Evolutionary conservation across 2,329 filamentous ascomycete genomes (phyloP), one percentile per base, ranked within the genome.

Genomic region (Aureobasidium uvarum): DNA sequence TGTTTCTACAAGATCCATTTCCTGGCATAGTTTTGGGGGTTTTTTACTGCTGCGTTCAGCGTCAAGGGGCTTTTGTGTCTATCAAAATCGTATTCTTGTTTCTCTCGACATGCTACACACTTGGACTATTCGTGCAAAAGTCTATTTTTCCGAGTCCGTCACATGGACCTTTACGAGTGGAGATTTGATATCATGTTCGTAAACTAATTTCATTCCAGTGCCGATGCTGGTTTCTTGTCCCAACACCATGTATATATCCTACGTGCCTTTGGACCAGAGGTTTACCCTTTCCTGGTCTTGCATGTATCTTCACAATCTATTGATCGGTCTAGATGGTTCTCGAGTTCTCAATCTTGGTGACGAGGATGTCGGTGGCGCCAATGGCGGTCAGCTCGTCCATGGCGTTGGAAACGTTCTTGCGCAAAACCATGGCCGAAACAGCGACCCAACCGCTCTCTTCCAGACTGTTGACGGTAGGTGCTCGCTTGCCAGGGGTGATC

Each of bases 371-470:
- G 62, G 87, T 86, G 1, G 92, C 93, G 2, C 92, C 92, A 33
- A 89, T 84, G 72, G 84, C 85, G 38, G 84, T 87, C 74, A 96
- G 76, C 71, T 91, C 84, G 76, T 97, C 93, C 93, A 97, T 97
- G 43, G 90, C 90, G 7, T 86, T 81, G 2, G 92, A 92, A 73
- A 96, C 89, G 72, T 85, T 85, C 81, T 91, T 94, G 81, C 91
- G 91, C 81, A 92, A 88, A 7, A 96, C 93, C 94, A 98, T 98
- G 58, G 88, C 88, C 74, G 87, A 91, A 68, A 98, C 89, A n/a
- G 94, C 93, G 41, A 97, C 92, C 94, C 94, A 98, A 63, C 88
- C 90, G 65, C 91, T 86, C 74, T 91, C 90, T 70, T 97, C 94
- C 3, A 99, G 83, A 18, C 89, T 82, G n/a, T 90, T 97, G 71